These are phyloP conservation scores for Phytomonas sp. DNA, from an alignment of 208 protist species.

Conservation along the genomic window DNA sequence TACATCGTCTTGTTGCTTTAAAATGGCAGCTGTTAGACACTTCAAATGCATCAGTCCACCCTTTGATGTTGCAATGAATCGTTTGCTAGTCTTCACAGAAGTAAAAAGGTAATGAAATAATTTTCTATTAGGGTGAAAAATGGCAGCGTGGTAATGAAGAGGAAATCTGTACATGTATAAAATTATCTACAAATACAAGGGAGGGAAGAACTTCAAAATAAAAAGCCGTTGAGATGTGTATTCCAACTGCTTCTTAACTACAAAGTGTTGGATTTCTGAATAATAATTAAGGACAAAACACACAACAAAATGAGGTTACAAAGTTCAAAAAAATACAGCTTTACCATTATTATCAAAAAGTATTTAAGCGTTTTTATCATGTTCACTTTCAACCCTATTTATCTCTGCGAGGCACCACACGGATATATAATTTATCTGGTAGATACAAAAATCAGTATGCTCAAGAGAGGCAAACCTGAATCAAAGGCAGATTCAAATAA, in stretches of 20 bases:
- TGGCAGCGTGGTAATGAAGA: neutral
- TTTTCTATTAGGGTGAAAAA: neutral
- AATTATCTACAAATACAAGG: constrained; percentile 14
- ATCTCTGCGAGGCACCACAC: neutral
- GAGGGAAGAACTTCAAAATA: constrained; percentile 13
- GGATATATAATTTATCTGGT: neutral
- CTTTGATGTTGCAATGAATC: constrained; percentile 4
- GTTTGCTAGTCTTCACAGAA: neutral
- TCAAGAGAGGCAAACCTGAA: neutral
- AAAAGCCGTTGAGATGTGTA: constrained; percentile 10
- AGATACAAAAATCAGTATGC: neutral
- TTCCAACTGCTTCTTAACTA: constrained; percentile 11
- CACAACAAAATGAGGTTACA: neutral
- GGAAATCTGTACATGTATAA: neutral
- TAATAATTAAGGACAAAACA: constrained; percentile 12
- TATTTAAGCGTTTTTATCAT: constrained; percentile 2
- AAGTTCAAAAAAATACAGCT: neutral
- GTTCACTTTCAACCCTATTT: constrained; percentile 14
- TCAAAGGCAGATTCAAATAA: neutral
- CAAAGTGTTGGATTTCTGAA: constrained; percentile 11
- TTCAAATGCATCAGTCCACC: constrained; percentile 18
- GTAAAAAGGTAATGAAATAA: neutral
- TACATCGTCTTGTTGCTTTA: constrained; percentile 75
- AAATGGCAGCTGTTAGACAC: constrained; percentile 30
- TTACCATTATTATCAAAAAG: neutral